Percentiles rank a stretch among this genome's conserved stretches.
phyloP scores from a whole-genome alignment of 1,284 basidiomycete genomes.

The Cutaneotrichosporon sp. region DNA sequence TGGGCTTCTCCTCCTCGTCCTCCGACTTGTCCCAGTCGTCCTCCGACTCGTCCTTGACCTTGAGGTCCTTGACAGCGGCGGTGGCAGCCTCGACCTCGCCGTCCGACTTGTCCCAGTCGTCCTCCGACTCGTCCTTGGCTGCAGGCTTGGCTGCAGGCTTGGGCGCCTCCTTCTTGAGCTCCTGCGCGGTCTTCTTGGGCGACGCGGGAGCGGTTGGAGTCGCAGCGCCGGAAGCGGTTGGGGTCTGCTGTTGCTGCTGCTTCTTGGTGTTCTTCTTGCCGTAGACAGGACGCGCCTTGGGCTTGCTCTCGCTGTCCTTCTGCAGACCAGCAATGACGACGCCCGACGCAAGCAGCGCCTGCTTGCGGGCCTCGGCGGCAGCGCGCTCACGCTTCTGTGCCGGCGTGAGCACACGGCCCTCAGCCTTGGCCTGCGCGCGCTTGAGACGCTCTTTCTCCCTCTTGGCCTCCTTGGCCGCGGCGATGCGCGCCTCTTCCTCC shows the following conservation, averaged over 20 bases:
- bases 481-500: slow-evolving; percentile 72
- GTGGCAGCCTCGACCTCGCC: slow-evolving; percentile 36
- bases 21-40: slow-evolving; percentile 80
- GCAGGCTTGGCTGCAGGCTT: neutral
- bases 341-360: slow-evolving; percentile 81
- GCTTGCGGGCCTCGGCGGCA: slow-evolving; percentile 84
- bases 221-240: slow-evolving; percentile 48
- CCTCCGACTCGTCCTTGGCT: slow-evolving; percentile 31
- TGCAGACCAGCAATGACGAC: slow-evolving; percentile 83
- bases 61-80: slow-evolving; percentile 41
- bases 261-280: slow-evolving; percentile 68
- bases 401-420: slow-evolving; percentile 84
- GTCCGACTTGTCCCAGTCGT: slow-evolving; percentile 77
- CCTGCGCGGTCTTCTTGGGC: slow-evolving; percentile 26
- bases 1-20: slow-evolving; percentile 43
- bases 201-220: slow-evolving; percentile 41
- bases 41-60: slow-evolving; percentile 44
- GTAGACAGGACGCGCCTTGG: slow-evolving; percentile 61
- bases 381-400: slow-evolving; percentile 95
- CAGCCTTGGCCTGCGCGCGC: slow-evolving; percentile 74
- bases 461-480: slow-evolving; percentile 78
- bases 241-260: slow-evolving; percentile 32
- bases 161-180: slow-evolving; percentile 26
- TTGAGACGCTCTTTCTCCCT: slow-evolving; percentile 88
- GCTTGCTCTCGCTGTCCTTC: slow-evolving; percentile 53